Evolutionary conservation across 164 flowering plant genomes (phyloP).

Genomic region (Sextonia rubra): DNA sequence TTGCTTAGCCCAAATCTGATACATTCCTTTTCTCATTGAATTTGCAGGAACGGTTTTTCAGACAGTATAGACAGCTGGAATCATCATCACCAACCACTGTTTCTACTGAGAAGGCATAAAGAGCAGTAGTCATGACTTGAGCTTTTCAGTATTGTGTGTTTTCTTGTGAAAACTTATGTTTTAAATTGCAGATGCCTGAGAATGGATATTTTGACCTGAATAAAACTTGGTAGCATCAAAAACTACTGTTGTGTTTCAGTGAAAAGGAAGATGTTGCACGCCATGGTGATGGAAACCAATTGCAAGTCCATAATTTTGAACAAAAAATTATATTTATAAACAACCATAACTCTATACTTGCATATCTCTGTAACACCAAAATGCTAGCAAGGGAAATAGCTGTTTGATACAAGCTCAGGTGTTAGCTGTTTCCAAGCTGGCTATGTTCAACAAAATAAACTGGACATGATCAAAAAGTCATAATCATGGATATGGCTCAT

Average conservation of each 20-base stretch:
- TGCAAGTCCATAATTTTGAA: too few relatives aligned
- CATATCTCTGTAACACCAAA: too few relatives aligned
- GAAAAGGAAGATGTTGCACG: too few relatives aligned
- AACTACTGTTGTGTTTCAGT: too few relatives aligned
- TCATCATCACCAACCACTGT: background rate
- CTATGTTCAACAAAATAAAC: conserved; percentile 34
- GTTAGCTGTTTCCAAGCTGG: too few relatives aligned
- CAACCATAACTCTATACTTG: too few relatives aligned
- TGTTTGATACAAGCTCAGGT: too few relatives aligned
- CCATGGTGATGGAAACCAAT: too few relatives aligned
- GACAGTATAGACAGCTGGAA: background rate
- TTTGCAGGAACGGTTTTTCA: background rate
- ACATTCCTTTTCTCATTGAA: too few relatives aligned
- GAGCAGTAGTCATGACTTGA: background rate
- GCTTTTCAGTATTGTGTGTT: background rate
- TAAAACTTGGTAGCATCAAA: too few relatives aligned
- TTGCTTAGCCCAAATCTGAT: background rate
- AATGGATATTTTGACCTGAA: background rate
- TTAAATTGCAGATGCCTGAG: background rate
- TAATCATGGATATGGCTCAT: background rate
- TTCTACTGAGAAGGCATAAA: background rate
- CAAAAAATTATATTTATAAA: too few relatives aligned
- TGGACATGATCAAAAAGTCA: conserved; percentile 18
- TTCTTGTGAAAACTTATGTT: background rate
- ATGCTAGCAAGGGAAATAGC: too few relatives aligned